phyloP scores from a whole-genome alignment of 257 asterid species.

The Plantago elongata region DNA sequence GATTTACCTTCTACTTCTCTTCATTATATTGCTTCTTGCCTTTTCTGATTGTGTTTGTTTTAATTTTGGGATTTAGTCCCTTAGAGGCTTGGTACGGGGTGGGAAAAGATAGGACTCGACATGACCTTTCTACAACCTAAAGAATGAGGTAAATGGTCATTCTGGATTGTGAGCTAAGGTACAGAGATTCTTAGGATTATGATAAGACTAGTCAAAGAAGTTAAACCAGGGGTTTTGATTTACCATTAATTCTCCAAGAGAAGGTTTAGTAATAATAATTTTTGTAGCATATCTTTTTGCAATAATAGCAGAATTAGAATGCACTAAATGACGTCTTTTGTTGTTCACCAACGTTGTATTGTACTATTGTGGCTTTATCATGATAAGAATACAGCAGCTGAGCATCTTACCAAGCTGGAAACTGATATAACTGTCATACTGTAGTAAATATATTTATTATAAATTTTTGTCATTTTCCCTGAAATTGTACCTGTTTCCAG shows the following conservation, averaged over 20 bases:
- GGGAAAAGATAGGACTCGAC: conserved; percentile 7
- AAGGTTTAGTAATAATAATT: background rate
- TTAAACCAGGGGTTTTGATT: conserved; percentile 6
- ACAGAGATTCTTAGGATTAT: conserved; percentile 1
- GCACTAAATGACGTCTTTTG: no score
- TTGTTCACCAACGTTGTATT: no score
- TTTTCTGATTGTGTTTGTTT: background rate
- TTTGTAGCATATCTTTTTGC: no score
- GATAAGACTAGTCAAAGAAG: conserved; percentile 8
- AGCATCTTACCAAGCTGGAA: background rate
- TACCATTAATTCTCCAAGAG: background rate
- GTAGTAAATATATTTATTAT: background rate
- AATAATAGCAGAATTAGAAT: no score
- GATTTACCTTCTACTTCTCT: background rate
- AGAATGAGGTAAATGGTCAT: no score
- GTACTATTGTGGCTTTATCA: no score
- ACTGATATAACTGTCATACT: background rate
- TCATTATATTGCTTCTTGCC: background rate
- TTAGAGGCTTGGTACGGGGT: background rate
- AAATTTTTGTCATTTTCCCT: conserved; percentile 13
- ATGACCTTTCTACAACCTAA: background rate
- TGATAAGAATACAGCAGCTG: no score
- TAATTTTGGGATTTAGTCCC: background rate
- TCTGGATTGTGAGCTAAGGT: conserved; percentile 4
- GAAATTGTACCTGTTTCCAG: conserved; percentile 31